Base-by-base conservation (phyloP, 2,329 filamentous ascomycete genomes). In the Elsinoe ampelina region DNA sequence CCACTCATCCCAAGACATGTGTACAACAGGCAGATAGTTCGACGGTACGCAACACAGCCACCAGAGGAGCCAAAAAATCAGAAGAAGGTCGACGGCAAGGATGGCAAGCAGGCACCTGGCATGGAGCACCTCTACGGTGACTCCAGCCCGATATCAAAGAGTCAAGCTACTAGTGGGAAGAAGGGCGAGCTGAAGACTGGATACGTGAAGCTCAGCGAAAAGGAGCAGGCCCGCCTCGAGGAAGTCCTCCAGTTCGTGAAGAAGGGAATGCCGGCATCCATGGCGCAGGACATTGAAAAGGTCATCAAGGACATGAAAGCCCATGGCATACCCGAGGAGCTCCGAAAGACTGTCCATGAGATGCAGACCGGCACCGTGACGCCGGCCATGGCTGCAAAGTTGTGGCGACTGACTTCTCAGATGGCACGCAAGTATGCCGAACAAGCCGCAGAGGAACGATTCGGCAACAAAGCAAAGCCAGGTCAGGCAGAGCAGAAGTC, bases 281-380 rank as follows among this genome's bases (percentile, higher is more conserved):
- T 88, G 70, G 75, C 76, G 38, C 71, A 80, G 52, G 73, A 78
- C 19, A 70, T 90, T 58, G 77, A 82, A 58, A 76, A 80, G 48
- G 76, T 83, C 7, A 71, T 87, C n/a, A 73, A 79, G 59, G 74
- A 78, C 26, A 77, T 92, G 59, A 82, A 84, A 71, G 76, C 77
- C 59, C 77, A 83, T 41, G 89, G 89, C 8, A 80, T 89, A 13
- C 87, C 89, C 1, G 64, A 72, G 19, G 87, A 89, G 66, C 72
- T 89, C 15, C 78, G 80, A 56, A 78, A 85, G 61, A 77, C 86
- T 54, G 79, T 85, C 69, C 76, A 82, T 52, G 77, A 77, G 61
- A 72, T 74, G 65, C 72, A 68, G 68, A 77, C 75, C 32, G 74
- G 75, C 32, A 71, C 75, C 61, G 77, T 78, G 63, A 78, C 77